Evolutionary conservation across 108 stramenopile genomes (phyloP), one percentile per base, ranked within the genome.

Genomic region (Cyclotella atomus): DNA sequence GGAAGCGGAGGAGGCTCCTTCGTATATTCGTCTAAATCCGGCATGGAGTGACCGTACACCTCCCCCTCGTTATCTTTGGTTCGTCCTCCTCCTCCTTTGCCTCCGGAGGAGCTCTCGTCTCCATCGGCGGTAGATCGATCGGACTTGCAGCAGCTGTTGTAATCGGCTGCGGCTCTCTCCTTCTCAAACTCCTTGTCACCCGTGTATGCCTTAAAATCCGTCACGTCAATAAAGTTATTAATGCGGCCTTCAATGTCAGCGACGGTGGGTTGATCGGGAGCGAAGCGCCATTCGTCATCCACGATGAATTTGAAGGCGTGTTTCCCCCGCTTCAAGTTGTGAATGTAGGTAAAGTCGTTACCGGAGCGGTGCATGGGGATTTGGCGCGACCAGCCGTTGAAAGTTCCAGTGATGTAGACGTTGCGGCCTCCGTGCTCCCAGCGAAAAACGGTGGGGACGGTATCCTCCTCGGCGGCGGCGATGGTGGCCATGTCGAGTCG

Each of bases 1-100:
- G 99, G 99, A 10, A 99, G 95, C n/a, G 97, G 96, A n/a, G 98
- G 99, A 9, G 99, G 99, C 79, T 99, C 99, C 76, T 99, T 99
- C 38, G 97, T 96, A 84, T 98, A 99, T 59, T 97, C 96, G 78
- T 98, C 98, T 65, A 97, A 65, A 83, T 98, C 99, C 0, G 98
- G 99, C 74, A 91, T 94, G 66, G 72, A 75, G 59, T 96, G 90
- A 14, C 88, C 85, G 76, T 95, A 99, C 23, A 89, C 76, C 70
- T 97, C 94, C 14, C 96, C 94, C 46, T 92, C 93, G 33, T 59
- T 84, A 65, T 38, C 53, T 45, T 38, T 23, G 29, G 23, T 5
- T 19, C 30, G 29, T 25, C 27, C 19, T 64, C 50, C 35, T 52
- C 32, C 41, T 50, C 69, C 59, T 57, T 30, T 14, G 47, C 14